These are phyloP conservation scores for Sclerotinia minor DNA, from an alignment of 2,329 filamentous ascomycete genomes.

Conservation along the genomic window DNA sequence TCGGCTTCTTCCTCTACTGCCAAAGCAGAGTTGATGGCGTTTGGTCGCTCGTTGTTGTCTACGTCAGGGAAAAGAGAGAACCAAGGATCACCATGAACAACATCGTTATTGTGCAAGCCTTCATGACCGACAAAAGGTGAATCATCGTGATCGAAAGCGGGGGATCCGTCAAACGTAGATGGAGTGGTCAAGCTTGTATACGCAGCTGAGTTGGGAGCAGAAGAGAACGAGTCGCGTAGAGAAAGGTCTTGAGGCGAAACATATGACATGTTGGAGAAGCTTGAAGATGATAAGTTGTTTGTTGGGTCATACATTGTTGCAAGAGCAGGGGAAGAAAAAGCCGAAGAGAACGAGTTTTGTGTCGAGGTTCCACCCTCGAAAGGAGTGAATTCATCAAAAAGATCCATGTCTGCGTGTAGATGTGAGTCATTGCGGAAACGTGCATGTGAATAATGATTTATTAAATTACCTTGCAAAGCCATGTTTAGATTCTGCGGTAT, in stretches of 20 bases:
- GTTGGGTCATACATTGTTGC: slow-evolving; percentile 53
- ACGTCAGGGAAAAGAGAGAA: slow-evolving; percentile 68
- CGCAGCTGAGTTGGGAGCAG: slow-evolving; percentile 77
- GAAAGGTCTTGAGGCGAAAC: slow-evolving; percentile 82
- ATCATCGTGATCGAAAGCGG: slow-evolving; percentile 68
- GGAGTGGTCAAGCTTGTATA: slow-evolving; percentile 86
- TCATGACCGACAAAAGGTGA: slow-evolving; percentile 72
- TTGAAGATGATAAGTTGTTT: slow-evolving; percentile 44
- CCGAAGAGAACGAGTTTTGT: slow-evolving; percentile 35
- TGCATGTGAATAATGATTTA: slow-evolving; percentile 21
- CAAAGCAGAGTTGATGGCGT: slow-evolving; percentile 32
- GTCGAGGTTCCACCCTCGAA: slow-evolving; percentile 48
- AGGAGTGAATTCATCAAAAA: slow-evolving; percentile 57
- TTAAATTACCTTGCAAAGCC: slow-evolving; percentile 56
- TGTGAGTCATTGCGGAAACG: slow-evolving; percentile 39
- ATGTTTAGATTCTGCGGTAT: slow-evolving; percentile 50
- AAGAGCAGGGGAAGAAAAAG: slow-evolving; percentile 41
- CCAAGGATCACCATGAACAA: slow-evolving; percentile 57
- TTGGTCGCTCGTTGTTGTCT: slow-evolving; percentile 36
- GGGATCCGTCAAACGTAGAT: slow-evolving; percentile 74
- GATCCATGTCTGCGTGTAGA: slow-evolving; percentile 52
- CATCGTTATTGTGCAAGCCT: slow-evolving; percentile 36
- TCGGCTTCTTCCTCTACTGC: slow-evolving; percentile 51
- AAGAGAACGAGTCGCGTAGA: slow-evolving; percentile 67
- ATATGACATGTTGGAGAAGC: slow-evolving; percentile 62